These are phyloP conservation scores for Hypoxylon rubiginosum DNA, from an alignment of 2,329 filamentous ascomycete genomes.

Conservation along the genomic window DNA sequence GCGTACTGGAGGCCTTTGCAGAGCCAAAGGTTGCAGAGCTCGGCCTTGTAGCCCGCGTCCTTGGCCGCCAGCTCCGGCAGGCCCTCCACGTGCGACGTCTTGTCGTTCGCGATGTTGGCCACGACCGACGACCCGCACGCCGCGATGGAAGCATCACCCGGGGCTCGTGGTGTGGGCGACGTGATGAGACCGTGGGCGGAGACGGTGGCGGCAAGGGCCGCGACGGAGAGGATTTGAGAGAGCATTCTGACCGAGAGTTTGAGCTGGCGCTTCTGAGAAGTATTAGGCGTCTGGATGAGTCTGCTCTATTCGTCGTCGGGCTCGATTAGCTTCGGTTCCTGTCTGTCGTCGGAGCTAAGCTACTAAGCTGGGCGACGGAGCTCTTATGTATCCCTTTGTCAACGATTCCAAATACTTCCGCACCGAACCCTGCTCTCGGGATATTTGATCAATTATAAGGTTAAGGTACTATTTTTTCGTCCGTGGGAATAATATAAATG, in stretches of 20 bases:
- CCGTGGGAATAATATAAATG: slow-evolving; percentile 42
- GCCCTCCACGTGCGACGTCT: slow-evolving; percentile 51
- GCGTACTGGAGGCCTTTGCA: slow-evolving; percentile 58
- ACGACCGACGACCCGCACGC: slow-evolving; percentile 48
- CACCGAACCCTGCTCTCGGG: slow-evolving; percentile 22
- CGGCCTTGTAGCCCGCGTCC: slow-evolving; percentile 45
- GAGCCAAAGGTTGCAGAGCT: slow-evolving; percentile 54
- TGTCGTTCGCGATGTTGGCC: slow-evolving; percentile 45
- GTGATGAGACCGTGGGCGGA: slow-evolving; percentile 48
- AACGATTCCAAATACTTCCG: slow-evolving; percentile 37
- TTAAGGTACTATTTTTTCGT: slow-evolving; percentile 24
- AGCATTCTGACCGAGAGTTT: slow-evolving; percentile 37
- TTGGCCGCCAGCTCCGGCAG: slow-evolving; percentile 50
- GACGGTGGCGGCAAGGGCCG: slow-evolving; percentile 43
- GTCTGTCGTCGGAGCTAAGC: slow-evolving; percentile 23
- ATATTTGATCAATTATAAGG: slow-evolving; percentile 32
- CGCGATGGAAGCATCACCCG: slow-evolving; percentile 43
- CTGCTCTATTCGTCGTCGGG: not conserved
- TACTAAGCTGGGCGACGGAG: slow-evolving; percentile 7
- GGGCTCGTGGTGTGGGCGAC: slow-evolving; percentile 43
- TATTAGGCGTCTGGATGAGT: not conserved
- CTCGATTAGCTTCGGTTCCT: slow-evolving; percentile 14
- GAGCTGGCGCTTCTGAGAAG: not conserved
- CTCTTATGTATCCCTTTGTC: slow-evolving; percentile 35
- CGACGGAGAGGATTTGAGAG: slow-evolving; percentile 37